phyloP scores from a whole-genome alignment of 495 filamentous ascomycete genomes.

The Xylaria grammica region DNA sequence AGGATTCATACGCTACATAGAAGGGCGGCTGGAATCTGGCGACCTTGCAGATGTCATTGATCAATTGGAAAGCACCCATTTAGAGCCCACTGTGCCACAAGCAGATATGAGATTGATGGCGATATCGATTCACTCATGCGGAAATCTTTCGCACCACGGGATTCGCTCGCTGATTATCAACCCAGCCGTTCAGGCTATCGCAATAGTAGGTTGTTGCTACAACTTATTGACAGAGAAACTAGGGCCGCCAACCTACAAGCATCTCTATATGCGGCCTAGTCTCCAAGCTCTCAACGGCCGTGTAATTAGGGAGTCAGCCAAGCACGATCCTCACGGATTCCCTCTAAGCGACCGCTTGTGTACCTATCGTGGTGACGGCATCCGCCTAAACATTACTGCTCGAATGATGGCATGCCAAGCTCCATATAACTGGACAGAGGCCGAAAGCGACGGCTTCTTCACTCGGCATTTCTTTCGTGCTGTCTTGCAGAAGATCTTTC shows the following conservation, averaged over 20 bases:
- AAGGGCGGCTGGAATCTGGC: conserved; percentile 62
- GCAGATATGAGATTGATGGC: conserved; percentile 70
- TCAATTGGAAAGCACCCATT: conserved; percentile 40
- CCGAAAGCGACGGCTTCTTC: conserved; percentile 86
- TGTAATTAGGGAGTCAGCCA: conserved; percentile 54
- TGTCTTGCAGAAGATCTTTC: conserved; percentile 85
- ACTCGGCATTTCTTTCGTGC: conserved; percentile 93
- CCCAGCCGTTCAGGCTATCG: conserved; percentile 81
- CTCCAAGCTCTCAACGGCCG: conserved; percentile 63
- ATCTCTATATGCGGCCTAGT: conserved; percentile 65
- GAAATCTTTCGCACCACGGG: conserved; percentile 94
- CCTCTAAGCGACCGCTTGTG: conserved; percentile 84
- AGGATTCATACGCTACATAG: conserved; percentile 71
- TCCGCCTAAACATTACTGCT: conserved; percentile 92
- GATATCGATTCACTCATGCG: conserved; percentile 94
- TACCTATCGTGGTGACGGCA: conserved; percentile 62
- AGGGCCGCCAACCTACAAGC: conserved; percentile 83
- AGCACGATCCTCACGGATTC: conserved; percentile 86
- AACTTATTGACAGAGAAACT: conserved; percentile 92
- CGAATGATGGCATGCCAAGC: conserved; percentile 97
- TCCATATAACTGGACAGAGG: conserved; percentile 83
- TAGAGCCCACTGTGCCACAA: conserved; percentile 32
- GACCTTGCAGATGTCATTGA: conserved; percentile 63
- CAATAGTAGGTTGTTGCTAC: conserved; percentile 97
- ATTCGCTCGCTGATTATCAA: conserved; percentile 84